phyloP scores from a whole-genome alignment of 2,329 filamentous ascomycete species.

The Paraconiothyrium brasiliense region DNA sequence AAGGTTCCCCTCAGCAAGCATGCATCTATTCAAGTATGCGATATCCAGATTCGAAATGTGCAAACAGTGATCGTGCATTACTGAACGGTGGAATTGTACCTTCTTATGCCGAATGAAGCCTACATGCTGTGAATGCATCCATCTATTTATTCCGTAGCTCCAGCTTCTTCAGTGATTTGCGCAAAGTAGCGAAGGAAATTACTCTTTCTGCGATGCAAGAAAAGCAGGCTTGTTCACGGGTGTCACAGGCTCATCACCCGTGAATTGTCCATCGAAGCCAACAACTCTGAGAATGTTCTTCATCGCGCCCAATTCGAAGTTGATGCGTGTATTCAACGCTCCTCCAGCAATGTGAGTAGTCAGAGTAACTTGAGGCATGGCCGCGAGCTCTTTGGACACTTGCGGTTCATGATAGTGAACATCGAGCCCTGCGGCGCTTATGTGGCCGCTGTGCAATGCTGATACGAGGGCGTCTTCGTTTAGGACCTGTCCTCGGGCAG shows the following conservation, averaged over 20 bases:
- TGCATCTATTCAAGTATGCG: background rate
- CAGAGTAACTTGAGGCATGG: slow-evolving; percentile 46
- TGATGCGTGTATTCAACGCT: slow-evolving; percentile 66
- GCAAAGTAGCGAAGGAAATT: background rate
- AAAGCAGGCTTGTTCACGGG: slow-evolving; percentile 60
- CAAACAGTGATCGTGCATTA: too few species aligned
- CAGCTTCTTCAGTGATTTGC: background rate
- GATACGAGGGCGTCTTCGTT: slow-evolving; percentile 47
- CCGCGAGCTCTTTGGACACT: slow-evolving; percentile 37
- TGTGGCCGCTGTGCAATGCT: slow-evolving; percentile 43
- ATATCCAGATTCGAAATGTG: background rate
- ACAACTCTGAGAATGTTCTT: slow-evolving; percentile 58
- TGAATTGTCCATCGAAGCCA: slow-evolving; percentile 58
- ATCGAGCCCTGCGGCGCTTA: slow-evolving; percentile 48
- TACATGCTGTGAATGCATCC: too few species aligned
- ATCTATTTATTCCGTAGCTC: background rate
- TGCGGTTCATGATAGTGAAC: slow-evolving; percentile 50
- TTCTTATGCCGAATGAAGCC: too few species aligned
- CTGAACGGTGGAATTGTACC: too few species aligned
- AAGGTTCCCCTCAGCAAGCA: background rate
- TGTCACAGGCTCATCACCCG: slow-evolving; percentile 57
- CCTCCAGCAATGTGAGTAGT: slow-evolving; percentile 70
- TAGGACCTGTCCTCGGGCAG: slow-evolving; percentile 47
- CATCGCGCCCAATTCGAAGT: slow-evolving; percentile 69
- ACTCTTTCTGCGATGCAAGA: background rate